phyloP scores from a whole-genome alignment of 345 rosid genomes.

The Brassica nigra region DNA sequence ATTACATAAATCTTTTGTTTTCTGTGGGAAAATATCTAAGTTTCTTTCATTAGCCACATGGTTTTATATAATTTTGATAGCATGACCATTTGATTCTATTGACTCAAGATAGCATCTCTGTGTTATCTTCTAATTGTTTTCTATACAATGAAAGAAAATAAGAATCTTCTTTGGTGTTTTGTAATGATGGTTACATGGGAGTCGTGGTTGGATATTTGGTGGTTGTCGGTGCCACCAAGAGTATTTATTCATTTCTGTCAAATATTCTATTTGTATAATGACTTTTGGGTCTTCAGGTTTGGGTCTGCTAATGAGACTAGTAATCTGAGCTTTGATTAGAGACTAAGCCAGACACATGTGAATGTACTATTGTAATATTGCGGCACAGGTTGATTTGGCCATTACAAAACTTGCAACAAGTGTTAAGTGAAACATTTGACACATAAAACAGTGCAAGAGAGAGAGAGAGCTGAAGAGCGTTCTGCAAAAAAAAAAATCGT shows the following conservation, averaged over 20 bases:
- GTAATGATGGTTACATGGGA: constrained; percentile 37
- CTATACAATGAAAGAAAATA: neutral
- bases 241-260: neutral
- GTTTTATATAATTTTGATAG: constrained; percentile 1
- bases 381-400: neutral
- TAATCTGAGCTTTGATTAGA: neutral
- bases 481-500: neutral
- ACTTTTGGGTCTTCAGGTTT: neutral
- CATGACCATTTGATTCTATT: neutral
- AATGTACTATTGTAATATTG: neutral
- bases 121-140: neutral
- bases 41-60: neutral
- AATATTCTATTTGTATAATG: neutral
- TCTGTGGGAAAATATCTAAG: neutral
- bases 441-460: neutral
- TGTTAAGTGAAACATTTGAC: neutral
- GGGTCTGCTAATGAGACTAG: constrained; percentile 8
- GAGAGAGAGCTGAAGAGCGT: neutral
- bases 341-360: neutral
- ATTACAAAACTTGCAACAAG: neutral
- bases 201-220: constrained; percentile 42
- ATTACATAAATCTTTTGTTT: neutral
- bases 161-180: constrained; percentile 37
- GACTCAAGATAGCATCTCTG: neutral
- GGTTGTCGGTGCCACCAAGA: neutral